Conservation (phyloP, 768 basidiomycete genomes). For the Crepidotus variabilis region DNA sequence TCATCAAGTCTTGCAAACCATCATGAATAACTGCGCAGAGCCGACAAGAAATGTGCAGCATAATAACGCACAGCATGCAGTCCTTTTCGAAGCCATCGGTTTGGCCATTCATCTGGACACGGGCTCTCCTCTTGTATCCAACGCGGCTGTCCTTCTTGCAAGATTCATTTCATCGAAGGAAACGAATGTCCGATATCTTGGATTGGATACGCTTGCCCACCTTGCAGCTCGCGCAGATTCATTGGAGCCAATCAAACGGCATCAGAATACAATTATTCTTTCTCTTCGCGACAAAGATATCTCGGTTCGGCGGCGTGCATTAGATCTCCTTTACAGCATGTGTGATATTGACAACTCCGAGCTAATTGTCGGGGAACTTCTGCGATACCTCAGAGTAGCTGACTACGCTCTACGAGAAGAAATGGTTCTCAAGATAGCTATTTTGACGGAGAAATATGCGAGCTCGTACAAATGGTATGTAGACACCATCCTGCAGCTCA, state of each 20-base stretch:
- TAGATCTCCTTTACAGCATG: conserved; percentile 98
- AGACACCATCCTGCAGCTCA: conserved; percentile 93
- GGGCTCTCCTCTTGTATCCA: conserved; percentile 81
- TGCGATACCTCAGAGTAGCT: conserved; percentile 92
- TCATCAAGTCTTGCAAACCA: conserved; percentile 79
- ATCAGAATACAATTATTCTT: conserved; percentile 92
- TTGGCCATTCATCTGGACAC: conserved; percentile 95
- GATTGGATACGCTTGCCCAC: conserved; percentile 97
- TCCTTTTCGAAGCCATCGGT: conserved; percentile 97
- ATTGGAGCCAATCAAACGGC: conserved; percentile 88
- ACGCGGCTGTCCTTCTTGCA: conserved; percentile 87
- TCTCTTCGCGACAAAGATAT: conserved; percentile 97
- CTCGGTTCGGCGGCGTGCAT: conserved; percentile 87
- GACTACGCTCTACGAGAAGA: conserved; percentile 97
- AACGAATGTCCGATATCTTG: conserved; percentile 96
- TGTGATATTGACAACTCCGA: conserved; percentile 98
- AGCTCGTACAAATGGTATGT: conserved; percentile 99
- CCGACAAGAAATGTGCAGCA: conserved; percentile 94
- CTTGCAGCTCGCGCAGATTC: conserved; percentile 92
- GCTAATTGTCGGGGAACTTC: conserved; percentile 89
- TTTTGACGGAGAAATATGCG: conserved; percentile 98
- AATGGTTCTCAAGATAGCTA: conserved; percentile 98
- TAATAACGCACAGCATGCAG: conserved; percentile 96
- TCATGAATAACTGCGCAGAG: conserved; percentile 90
- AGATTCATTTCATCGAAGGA: conserved; percentile 97